A percentile compares a stretch with the other conserved stretches of the same genome.
Evolutionary conservation across 192 early-diverging fungal species (phyloP).

Genomic region (Coemansia asiatica): DNA sequence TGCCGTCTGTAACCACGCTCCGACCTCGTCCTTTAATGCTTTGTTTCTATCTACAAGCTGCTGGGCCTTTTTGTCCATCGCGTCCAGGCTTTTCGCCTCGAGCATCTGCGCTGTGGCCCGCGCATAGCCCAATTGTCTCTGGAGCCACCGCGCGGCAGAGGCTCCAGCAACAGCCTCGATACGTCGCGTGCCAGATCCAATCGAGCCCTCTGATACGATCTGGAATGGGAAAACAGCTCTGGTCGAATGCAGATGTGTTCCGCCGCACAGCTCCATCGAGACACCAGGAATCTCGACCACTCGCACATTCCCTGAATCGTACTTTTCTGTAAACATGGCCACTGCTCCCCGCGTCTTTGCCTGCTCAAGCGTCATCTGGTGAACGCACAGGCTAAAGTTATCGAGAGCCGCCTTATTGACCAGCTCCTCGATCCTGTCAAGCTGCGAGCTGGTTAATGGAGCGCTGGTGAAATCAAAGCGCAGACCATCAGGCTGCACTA

Average conservation of each 20-base stretch:
- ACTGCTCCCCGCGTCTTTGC: conserved; percentile 86
- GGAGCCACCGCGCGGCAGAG: conserved; percentile 72
- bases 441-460: conserved; percentile 63
- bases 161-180: conserved; percentile 93
- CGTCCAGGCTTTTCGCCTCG: conserved; percentile 59
- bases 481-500: conserved; percentile 85
- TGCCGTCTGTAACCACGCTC: conserved; percentile 32
- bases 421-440: conserved; percentile 68
- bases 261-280: conserved; percentile 95
- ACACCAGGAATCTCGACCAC: conserved; percentile 82
- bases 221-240: conserved; percentile 84
- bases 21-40: conserved; percentile 19
- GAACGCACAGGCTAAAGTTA: conserved; percentile 68
- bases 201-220: conserved; percentile 82
- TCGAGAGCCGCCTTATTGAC: conserved; percentile 76
- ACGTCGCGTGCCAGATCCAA: conserved; percentile 95
- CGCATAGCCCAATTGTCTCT: conserved; percentile 65
- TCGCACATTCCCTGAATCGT: conserved; percentile 89
- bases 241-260: conserved; percentile 89
- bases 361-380: conserved; percentile 75
- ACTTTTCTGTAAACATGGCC: conserved; percentile 92
- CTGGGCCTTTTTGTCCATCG: conserved; percentile 59
- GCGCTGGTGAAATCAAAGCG: conserved; percentile 91
- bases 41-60: conserved; percentile 17
- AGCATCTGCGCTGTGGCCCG: conserved; percentile 62